Conservation (phyloP, 495 filamentous ascomycete genomes). For the Hyaloscypha variabilis region DNA sequence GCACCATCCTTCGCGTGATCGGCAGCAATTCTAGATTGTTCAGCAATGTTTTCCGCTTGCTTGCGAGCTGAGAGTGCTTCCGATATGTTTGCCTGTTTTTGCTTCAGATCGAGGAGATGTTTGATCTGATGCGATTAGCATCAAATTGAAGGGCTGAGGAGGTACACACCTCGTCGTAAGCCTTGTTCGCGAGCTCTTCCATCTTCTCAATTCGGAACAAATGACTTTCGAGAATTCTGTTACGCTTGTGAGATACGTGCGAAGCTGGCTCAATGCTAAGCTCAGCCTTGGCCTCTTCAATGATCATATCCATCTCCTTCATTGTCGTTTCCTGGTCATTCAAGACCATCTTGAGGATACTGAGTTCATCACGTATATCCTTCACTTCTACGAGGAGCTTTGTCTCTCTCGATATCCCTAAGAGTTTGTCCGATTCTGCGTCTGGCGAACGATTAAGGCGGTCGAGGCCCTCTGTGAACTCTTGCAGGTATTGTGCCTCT, state of each 20-base stretch:
- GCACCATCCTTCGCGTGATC: background rate
- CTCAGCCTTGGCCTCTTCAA: too few species aligned
- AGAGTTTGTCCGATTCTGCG: background rate
- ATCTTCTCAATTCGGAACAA: background rate
- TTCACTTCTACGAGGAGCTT: background rate
- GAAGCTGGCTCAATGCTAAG: too few species aligned
- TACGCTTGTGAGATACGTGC: background rate
- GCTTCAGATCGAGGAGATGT: constrained; percentile 47
- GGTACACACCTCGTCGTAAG: background rate
- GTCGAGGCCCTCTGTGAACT: background rate
- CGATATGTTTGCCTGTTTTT: constrained; percentile 63
- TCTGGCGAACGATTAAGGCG: background rate
- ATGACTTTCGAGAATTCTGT: background rate
- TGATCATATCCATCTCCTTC: background rate
- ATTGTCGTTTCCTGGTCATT: background rate
- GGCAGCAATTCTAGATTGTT: background rate
- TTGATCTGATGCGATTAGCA: constrained; percentile 3
- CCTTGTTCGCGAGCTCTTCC: background rate
- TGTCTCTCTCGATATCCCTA: background rate
- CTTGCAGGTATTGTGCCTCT: background rate
- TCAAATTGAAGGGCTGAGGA: background rate
- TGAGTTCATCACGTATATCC: constrained; percentile 4
- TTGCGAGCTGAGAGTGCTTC: constrained; percentile 39
- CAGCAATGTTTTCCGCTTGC: background rate
- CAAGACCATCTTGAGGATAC: background rate